These are phyloP conservation scores for Venturia pyrina DNA, from an alignment of 2,329 filamentous ascomycete genomes.

Conservation along the genomic window DNA sequence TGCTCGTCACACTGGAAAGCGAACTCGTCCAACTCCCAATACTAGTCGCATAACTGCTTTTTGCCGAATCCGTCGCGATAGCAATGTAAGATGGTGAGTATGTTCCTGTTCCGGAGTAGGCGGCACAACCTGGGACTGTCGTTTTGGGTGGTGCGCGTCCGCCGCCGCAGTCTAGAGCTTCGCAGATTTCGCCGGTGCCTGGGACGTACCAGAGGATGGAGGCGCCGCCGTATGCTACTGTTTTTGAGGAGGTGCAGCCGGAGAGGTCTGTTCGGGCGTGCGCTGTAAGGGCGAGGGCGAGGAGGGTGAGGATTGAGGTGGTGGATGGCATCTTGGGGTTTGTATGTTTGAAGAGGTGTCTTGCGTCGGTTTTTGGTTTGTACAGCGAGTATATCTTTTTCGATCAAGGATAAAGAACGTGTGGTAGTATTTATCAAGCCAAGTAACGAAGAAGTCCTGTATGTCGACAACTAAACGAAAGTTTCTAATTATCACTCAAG, in stretches of 20 bases:
- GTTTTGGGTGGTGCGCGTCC: slow-evolving; percentile 55
- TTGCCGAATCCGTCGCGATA: neutral
- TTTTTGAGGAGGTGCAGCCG: slow-evolving; percentile 34
- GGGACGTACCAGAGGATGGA: slow-evolving; percentile 51
- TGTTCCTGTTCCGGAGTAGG: slow-evolving; percentile 46
- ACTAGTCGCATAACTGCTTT: neutral
- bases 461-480: too few relatives aligned
- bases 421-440: too few relatives aligned
- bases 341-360: too few relatives aligned
- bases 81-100: slow-evolving; percentile 43
- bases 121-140: slow-evolving; percentile 49
- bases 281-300: slow-evolving; percentile 21
- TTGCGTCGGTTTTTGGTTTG: neutral
- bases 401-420: neutral
- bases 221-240: slow-evolving; percentile 30
- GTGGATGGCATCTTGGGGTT: slow-evolving; percentile 16
- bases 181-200: slow-evolving; percentile 54
- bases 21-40: neutral
- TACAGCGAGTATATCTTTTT: neutral
- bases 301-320: slow-evolving; percentile 20
- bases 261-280: slow-evolving; percentile 28
- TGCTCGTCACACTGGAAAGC: neutral
- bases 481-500: too few relatives aligned
- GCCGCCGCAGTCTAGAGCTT: slow-evolving; percentile 56
- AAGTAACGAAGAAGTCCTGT: too few relatives aligned